Conservation (phyloP, 495 filamentous ascomycete species). For the Penicillium verhagenii region DNA sequence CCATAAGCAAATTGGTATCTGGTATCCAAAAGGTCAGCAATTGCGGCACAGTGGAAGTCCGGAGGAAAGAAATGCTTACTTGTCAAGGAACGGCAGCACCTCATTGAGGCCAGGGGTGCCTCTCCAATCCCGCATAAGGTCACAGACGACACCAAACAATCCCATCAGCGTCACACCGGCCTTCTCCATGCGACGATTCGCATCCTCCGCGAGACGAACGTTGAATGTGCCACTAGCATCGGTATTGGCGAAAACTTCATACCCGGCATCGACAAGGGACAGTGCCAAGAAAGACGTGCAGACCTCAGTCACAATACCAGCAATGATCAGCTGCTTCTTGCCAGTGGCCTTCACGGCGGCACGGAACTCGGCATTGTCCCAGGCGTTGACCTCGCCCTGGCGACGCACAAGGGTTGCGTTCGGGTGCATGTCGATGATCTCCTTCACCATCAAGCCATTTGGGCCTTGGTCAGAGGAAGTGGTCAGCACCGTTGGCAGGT, state of each 20-base stretch:
- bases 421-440: constrained; percentile 68
- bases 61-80: constrained; percentile 29
- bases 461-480: constrained; percentile 60
- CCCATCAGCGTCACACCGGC: constrained; percentile 66
- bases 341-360: constrained; percentile 62
- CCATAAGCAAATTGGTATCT: constrained; percentile 49
- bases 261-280: constrained; percentile 67
- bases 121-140: constrained; percentile 80
- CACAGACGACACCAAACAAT: constrained; percentile 65
- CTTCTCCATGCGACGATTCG: constrained; percentile 63
- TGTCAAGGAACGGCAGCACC: constrained; percentile 65
- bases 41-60: background rate
- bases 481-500: constrained; percentile 68
- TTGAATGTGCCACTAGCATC: constrained; percentile 69
- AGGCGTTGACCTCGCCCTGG: constrained; percentile 75
- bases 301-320: constrained; percentile 74
- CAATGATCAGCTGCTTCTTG: constrained; percentile 70
- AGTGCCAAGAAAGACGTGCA: constrained; percentile 74
- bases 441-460: constrained; percentile 69
- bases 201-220: constrained; percentile 52
- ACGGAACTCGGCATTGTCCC: constrained; percentile 74
- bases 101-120: constrained; percentile 61
- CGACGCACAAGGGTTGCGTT: constrained; percentile 64
- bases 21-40: background rate
- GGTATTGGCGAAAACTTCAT: constrained; percentile 74